A percentile compares a stretch with the other conserved stretches of the same genome.
These are phyloP conservation scores for Acrocalymma vagum DNA, from an alignment of 2,329 filamentous ascomycete genomes.

Conservation along the genomic window DNA sequence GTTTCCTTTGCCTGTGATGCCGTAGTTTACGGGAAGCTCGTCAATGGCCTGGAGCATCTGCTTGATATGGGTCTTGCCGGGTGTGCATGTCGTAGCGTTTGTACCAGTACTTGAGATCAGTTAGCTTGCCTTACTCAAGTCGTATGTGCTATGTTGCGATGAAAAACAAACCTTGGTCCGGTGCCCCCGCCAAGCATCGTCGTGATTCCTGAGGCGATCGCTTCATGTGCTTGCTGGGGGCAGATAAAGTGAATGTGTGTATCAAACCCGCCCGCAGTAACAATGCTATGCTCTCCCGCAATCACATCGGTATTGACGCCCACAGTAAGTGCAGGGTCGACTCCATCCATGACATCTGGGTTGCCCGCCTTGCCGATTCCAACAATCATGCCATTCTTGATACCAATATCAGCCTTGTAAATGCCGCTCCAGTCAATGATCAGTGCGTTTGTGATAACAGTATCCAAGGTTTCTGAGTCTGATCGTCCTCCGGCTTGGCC, in stretches of 20 bases:
- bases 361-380: conserved; percentile 96
- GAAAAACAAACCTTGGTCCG: conserved; percentile 83
- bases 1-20: conserved; percentile 93
- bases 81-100: conserved; percentile 92
- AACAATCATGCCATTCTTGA: conserved; percentile 85
- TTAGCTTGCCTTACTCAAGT: not conserved
- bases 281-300: conserved; percentile 86
- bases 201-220: conserved; percentile 85
- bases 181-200: conserved; percentile 91
- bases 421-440: conserved; percentile 93
- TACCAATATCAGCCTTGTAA: conserved; percentile 95
- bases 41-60: conserved; percentile 93
- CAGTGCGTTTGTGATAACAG: conserved; percentile 88
- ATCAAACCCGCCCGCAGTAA: conserved; percentile 91
- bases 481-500: conserved; percentile 83
- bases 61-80: conserved; percentile 80
- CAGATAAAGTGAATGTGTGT: conserved; percentile 95
- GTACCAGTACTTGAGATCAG: conserved; percentile 74
- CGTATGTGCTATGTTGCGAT: conserved; percentile 3
- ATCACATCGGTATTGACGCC: conserved; percentile 92
- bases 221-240: conserved; percentile 87
- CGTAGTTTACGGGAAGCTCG: conserved; percentile 81
- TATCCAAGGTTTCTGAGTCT: conserved; percentile 78
- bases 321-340: conserved; percentile 79
- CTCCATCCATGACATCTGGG: conserved; percentile 95